phyloP scores from a whole-genome alignment of 768 basidiomycete species.

The Auriscalpium orientale region DNA sequence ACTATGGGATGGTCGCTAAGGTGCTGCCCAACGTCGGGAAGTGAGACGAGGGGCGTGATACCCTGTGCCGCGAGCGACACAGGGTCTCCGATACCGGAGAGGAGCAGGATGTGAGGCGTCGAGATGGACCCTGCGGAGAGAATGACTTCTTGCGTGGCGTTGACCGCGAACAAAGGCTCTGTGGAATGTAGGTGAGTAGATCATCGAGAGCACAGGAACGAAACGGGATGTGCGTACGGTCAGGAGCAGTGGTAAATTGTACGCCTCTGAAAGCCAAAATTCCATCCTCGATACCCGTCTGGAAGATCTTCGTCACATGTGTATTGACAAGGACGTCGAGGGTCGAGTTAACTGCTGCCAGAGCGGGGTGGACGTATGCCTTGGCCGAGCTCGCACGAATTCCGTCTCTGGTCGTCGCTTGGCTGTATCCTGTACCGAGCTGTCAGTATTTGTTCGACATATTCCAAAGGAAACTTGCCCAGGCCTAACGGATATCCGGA shows the following conservation, averaged over 20 bases:
- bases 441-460: slow-evolving; percentile 8
- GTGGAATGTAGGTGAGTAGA: not conserved
- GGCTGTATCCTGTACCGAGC: not conserved
- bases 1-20: not conserved
- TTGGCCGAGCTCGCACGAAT: slow-evolving; percentile 1
- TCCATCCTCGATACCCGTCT: not conserved
- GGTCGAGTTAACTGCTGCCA: not conserved
- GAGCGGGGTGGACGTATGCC: not conserved
- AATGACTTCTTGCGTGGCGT: not conserved
- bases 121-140: not conserved
- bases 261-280: not conserved
- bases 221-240: not conserved
- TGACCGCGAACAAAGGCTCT: not conserved
- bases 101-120: not conserved
- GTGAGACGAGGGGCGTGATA: not conserved
- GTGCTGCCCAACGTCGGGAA: not conserved
- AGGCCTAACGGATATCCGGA: slow-evolving; percentile 34
- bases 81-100: not conserved
- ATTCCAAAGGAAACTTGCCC: slow-evolving; percentile 35
- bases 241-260: not conserved
- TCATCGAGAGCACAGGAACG: no score
- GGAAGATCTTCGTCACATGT: not conserved
- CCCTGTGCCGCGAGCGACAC: not conserved
- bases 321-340: not conserved
- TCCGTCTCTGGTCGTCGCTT: not conserved